Conservation (phyloP, 2,329 filamentous ascomycete genomes). For the Colletotrichum gigasporum region DNA sequence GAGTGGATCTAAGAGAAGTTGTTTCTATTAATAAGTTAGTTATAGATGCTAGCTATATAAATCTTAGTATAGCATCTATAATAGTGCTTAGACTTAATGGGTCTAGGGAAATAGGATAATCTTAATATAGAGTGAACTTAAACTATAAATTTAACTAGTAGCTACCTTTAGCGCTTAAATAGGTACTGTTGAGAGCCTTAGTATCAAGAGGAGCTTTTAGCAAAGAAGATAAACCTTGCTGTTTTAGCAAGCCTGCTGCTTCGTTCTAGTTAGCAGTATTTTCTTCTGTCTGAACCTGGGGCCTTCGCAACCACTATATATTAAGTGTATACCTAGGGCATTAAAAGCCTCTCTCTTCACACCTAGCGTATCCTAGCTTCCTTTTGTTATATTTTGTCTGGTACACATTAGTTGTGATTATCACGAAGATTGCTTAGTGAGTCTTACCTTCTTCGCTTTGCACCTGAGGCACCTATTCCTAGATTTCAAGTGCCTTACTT, state of each 20-base stretch:
- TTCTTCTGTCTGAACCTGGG: constrained; percentile 15
- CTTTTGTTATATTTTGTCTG: constrained; percentile 37
- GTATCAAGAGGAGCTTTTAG: no score
- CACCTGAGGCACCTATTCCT: constrained; percentile 5
- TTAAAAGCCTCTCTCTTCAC: constrained; percentile 32
- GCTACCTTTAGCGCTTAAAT: fast-evolving
- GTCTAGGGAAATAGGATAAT: not conserved
- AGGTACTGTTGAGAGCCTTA: fast-evolving
- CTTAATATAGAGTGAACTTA: not conserved
- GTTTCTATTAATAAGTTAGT: fast-evolving
- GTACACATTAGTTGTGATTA: no score
- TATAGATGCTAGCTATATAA: fast-evolving
- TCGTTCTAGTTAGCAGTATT: fast-evolving
- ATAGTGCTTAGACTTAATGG: not conserved
- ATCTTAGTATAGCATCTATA: not conserved
- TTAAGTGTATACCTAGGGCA: constrained; percentile 37
- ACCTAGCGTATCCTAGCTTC: constrained; percentile 32
- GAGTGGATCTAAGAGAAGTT: fast-evolving
- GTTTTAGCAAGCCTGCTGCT: fast-evolving
- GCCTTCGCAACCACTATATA: constrained; percentile 36
- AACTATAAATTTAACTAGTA: not conserved
- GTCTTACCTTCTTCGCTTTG: constrained; percentile 6
- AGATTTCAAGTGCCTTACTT: constrained; percentile 3
- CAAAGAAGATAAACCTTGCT: fast-evolving
- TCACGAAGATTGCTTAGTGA: no score